These are phyloP conservation scores for Sinapis alba DNA, from an alignment of 441 rosid species.

Conservation along the genomic window DNA sequence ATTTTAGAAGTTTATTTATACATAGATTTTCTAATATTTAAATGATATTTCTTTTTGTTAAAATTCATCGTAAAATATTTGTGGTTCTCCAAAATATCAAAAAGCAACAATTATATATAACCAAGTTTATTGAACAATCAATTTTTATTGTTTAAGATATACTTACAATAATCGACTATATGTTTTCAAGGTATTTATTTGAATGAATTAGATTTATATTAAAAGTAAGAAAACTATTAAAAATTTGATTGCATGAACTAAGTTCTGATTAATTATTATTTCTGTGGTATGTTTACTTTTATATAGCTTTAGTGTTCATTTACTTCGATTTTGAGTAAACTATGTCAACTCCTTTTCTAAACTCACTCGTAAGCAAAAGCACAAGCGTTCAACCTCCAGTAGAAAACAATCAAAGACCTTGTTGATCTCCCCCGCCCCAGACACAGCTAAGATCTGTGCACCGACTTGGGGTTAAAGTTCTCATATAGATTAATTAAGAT, in stretches of 20 bases:
- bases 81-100: not conserved
- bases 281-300: not conserved
- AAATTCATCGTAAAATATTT: not conserved
- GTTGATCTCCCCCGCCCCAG: not conserved
- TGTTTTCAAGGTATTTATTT: not conserved
- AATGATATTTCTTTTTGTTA: not conserved
- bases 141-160: not conserved
- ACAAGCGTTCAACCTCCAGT: not conserved
- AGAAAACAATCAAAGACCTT: not conserved
- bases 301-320: not conserved
- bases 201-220: not conserved
- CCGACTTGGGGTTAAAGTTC: not conserved
- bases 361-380: not conserved
- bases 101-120: not conserved
- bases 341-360: not conserved
- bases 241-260: not conserved
- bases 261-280: not conserved
- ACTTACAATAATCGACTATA: not conserved
- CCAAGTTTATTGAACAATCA: not conserved
- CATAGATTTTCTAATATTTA: not conserved
- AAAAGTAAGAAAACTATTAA: not conserved
- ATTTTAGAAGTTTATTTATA: not conserved
- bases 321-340: not conserved
- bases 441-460: not conserved
- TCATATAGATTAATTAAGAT: not conserved